Evolutionary conservation across 148 eudicot species (phyloP), one percentile per base, ranked within the genome.

Genomic region (Amaranthus palmeri): DNA sequence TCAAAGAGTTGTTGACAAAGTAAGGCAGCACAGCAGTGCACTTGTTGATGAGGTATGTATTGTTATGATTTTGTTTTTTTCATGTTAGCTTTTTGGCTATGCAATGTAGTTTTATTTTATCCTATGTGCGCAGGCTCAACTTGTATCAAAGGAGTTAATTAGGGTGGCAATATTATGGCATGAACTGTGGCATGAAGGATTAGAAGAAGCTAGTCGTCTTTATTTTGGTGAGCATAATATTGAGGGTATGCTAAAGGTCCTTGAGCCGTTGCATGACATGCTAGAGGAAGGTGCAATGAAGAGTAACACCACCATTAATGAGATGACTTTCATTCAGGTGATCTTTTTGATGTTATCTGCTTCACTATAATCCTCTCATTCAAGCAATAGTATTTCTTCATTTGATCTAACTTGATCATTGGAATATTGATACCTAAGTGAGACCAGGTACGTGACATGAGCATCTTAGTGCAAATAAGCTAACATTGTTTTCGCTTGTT

Each of bases 151-250:
- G 77, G 99, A 96, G 83, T 82, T 96, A 69, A 87, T 96, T 61
- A 85, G 99, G 75, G 97, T 96, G 67, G 97, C 99, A 40, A 96
- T 96, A 81, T 88, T 95, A 72, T 95, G 97, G 99, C 97, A 86
- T 86, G 99, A 96, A 82, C 83, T 82, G 96, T 95, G 99, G 97
- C 99, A 92, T 80, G 99, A 96, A 74, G 97, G 86, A 65, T 72
- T 96, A 73, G 99, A 92, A 86, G 97, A 95, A 85, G 96, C 99
- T 45, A 95, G 99, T 68, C 99, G 99, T 79, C 85, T 92, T 51
- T 95, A 81, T 83, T 95, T 92, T 78, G 99, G 97, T 46, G 99
- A 95, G 75, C 93, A 86, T 56, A 95, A 92, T 67, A 83, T 86
- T 76, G 97, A 88, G 63, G 97, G 93, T 40, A 96, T 96, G 99